A percentile compares a stretch with the other conserved stretches of the same genome.
phyloP scores from a whole-genome alignment of 768 basidiomycete genomes.

The Russula sp. region DNA sequence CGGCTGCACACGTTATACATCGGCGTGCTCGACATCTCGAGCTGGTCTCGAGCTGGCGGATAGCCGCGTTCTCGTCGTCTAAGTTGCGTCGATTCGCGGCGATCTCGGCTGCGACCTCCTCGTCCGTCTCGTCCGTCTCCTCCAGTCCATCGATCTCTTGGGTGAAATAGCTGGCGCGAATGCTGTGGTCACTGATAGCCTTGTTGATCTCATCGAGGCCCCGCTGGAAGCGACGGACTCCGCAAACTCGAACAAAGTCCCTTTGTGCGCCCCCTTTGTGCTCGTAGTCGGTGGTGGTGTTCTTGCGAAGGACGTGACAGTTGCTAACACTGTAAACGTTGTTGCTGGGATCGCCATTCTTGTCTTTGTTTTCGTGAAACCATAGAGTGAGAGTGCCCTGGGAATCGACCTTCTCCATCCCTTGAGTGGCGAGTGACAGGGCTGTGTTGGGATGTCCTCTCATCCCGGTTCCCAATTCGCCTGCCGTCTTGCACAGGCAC shows the following conservation, averaged over 20 bases:
- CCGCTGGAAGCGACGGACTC: neutral
- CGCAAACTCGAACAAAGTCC: neutral
- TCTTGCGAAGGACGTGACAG: neutral
- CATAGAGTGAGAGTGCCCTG: neutral
- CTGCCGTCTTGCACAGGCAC: too few relatives aligned
- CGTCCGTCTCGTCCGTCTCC: neutral
- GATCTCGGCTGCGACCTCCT: neutral
- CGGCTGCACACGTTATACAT: too few relatives aligned
- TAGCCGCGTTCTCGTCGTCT: slow-evolving; percentile 1
- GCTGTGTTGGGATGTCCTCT: too few relatives aligned
- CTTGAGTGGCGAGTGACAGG: neutral
- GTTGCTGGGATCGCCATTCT: neutral
- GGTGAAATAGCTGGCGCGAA: neutral
- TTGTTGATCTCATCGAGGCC: neutral
- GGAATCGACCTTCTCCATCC: neutral
- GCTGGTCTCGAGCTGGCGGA: neutral
- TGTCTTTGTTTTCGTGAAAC: neutral
- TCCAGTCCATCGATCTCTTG: neutral
- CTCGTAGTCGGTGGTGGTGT: neutral
- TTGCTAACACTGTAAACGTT: neutral
- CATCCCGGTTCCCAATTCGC: too few relatives aligned
- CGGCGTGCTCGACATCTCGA: too few relatives aligned
- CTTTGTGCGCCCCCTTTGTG: neutral
- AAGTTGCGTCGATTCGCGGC: neutral
- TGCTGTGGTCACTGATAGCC: neutral